These are phyloP conservation scores for Serendipita sp. DNA, from an alignment of 768 basidiomycete species.

Conservation along the genomic window DNA sequence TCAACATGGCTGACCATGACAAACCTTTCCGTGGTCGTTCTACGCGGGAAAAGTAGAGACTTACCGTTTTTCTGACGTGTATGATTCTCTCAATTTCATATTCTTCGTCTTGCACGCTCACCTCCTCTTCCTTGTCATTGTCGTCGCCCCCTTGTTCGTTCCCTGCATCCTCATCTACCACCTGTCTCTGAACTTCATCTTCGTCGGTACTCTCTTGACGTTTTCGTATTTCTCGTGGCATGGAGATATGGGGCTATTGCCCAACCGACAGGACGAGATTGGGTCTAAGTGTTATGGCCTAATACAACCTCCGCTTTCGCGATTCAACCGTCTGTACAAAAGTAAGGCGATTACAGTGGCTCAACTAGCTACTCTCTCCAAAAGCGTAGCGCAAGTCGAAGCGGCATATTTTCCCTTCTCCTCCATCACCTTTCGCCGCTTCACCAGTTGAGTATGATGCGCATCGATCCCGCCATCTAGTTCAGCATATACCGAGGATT, in stretches of 20 bases:
- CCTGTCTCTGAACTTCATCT: slow-evolving; percentile 10
- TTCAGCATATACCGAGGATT: no score
- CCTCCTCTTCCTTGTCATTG: slow-evolving; percentile 11
- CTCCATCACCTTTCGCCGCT: no score
- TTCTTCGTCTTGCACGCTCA: slow-evolving; percentile 12
- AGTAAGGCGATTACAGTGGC: not conserved
- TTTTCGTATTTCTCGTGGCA: not conserved
- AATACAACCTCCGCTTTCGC: not conserved
- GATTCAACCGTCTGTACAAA: not conserved
- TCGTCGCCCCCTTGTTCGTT: slow-evolving; percentile 21
- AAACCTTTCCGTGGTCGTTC: not conserved
- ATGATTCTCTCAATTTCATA: slow-evolving; percentile 5
- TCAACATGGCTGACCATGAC: not conserved
- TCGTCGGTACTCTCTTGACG: slow-evolving; percentile 10
- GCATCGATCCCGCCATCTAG: no score
- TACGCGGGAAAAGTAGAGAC: not conserved
- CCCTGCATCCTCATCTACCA: slow-evolving; percentile 15
- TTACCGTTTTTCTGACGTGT: not conserved
- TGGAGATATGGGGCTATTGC: not conserved
- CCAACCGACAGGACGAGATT: not conserved
- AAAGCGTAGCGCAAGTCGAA: not conserved
- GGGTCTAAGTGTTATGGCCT: not conserved
- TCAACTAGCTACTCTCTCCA: not conserved
- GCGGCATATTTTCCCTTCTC: not conserved
- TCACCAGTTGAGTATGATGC: no score